Conservation (phyloP, 306 rosid genomes). For the Oemleria cerasiformis region DNA sequence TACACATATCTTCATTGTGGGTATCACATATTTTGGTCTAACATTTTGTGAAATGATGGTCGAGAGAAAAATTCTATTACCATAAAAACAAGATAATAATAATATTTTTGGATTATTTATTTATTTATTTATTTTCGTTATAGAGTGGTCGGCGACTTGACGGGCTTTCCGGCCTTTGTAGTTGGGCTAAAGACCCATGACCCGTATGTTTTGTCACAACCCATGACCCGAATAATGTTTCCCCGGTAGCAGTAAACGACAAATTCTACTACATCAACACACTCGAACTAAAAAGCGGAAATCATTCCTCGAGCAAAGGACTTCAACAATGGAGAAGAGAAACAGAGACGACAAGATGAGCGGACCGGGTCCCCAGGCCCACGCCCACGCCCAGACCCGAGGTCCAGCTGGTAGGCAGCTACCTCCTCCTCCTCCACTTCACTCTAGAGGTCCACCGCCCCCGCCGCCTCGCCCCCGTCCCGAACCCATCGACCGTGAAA, state of each 20-base stretch:
- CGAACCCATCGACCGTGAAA: conserved; percentile 53
- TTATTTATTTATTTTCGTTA: too few relatives aligned
- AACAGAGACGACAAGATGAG: conserved; percentile 40
- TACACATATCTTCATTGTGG: too few relatives aligned
- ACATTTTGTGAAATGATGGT: too few relatives aligned
- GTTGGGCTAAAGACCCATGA: not conserved
- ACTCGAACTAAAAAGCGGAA: not conserved
- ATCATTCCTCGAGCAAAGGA: not conserved
- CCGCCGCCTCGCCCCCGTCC: conserved; percentile 36
- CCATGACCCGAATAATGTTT: too few relatives aligned
- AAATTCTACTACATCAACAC: too few relatives aligned
- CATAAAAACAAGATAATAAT: too few relatives aligned
- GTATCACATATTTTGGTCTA: too few relatives aligned
- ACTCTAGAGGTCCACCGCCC: conserved; percentile 38
- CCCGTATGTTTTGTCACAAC: not conserved
- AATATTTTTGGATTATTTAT: not conserved
- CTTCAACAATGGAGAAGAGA: conserved; percentile 40
- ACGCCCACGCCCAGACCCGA: conserved; percentile 22
- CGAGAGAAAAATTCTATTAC: too few relatives aligned
- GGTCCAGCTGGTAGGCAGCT: conserved; percentile 8
- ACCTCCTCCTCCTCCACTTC: conserved; percentile 33
- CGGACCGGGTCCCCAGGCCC: conserved; percentile 10
- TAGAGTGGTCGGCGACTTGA: not conserved
- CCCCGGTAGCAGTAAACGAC: too few relatives aligned
- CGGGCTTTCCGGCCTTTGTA: not conserved